phyloP scores from a whole-genome alignment of 768 basidiomycete genomes.

The Cantharellus anzutake region DNA sequence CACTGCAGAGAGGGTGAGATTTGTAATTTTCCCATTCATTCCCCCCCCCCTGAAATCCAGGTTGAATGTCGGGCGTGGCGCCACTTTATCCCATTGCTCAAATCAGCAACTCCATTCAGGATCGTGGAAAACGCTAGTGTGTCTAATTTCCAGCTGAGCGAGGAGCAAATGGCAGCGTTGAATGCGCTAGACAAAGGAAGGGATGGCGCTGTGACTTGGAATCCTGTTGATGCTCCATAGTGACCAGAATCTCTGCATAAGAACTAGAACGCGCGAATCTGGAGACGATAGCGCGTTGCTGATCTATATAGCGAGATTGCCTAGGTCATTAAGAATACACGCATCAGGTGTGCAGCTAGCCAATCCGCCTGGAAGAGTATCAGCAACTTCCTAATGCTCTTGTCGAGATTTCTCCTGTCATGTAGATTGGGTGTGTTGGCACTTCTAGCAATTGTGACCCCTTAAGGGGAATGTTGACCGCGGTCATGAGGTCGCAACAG shows the following conservation, averaged over 20 bases:
- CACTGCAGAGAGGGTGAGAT: slow-evolving; percentile 22
- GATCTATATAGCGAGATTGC: no score
- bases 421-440: no score
- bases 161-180: slow-evolving; percentile 44
- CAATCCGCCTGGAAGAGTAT: no score
- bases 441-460: no score
- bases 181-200: slow-evolving; percentile 51
- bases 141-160: slow-evolving; percentile 51
- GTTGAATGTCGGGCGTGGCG: not conserved
- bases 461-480: no score
- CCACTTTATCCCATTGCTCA: slow-evolving; percentile 69
- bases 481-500: no score
- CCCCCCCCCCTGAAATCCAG: not conserved
- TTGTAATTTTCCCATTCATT: not conserved
- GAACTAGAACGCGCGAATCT: not conserved
- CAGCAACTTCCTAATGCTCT: no score
- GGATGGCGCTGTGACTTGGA: slow-evolving; percentile 68
- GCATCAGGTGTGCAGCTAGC: no score
- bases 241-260: no score
- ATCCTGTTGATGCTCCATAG: slow-evolving; percentile 40
- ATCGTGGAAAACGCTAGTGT: slow-evolving; percentile 56
- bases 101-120: slow-evolving; percentile 49
- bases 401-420: no score
- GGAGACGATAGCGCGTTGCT: no score
- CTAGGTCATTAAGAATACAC: no score